A percentile compares a stretch with the other conserved stretches of the same genome.
Evolutionary conservation across 2,329 filamentous ascomycete genomes (phyloP).

Genomic region (Fusarium sp.): DNA sequence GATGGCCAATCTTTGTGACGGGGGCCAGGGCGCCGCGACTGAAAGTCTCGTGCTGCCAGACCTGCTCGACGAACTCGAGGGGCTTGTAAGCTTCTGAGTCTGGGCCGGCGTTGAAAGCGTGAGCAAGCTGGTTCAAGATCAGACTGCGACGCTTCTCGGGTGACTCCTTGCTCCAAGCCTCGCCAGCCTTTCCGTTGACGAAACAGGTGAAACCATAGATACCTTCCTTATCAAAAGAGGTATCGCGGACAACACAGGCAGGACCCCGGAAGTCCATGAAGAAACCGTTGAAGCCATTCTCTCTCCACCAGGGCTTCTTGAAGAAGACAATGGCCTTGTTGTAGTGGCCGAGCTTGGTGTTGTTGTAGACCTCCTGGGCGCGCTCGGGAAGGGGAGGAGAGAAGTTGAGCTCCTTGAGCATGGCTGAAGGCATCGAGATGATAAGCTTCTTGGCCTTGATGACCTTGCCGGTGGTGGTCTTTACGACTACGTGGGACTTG

Average conservation of each 20-base stretch:
- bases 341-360: slow-evolving; percentile 60
- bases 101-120: slow-evolving; percentile 45
- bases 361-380: slow-evolving; percentile 54
- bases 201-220: slow-evolving; percentile 59
- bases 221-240: slow-evolving; percentile 51
- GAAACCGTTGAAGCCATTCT: slow-evolving; percentile 56
- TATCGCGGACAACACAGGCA: slow-evolving; percentile 58
- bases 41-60: slow-evolving; percentile 54
- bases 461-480: slow-evolving; percentile 40
- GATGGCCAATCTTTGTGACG: slow-evolving; percentile 52
- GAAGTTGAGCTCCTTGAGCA: slow-evolving; percentile 63
- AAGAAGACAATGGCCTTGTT: slow-evolving; percentile 59
- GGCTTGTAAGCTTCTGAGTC: slow-evolving; percentile 45
- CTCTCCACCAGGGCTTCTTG: slow-evolving; percentile 53
- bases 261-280: slow-evolving; percentile 60
- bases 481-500: slow-evolving; percentile 33
- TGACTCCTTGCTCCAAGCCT: slow-evolving; percentile 53
- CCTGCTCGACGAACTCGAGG: slow-evolving; percentile 52
- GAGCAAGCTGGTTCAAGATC: slow-evolving; percentile 55
- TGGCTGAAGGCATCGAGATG: slow-evolving; percentile 64
- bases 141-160: slow-evolving; percentile 48
- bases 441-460: slow-evolving; percentile 59
- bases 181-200: slow-evolving; percentile 56
- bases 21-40: slow-evolving; percentile 55
- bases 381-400: slow-evolving; percentile 59